Evolutionary conservation across 805 yeast species (phyloP).

Genomic region (Phaffomyces opuntiae): DNA sequence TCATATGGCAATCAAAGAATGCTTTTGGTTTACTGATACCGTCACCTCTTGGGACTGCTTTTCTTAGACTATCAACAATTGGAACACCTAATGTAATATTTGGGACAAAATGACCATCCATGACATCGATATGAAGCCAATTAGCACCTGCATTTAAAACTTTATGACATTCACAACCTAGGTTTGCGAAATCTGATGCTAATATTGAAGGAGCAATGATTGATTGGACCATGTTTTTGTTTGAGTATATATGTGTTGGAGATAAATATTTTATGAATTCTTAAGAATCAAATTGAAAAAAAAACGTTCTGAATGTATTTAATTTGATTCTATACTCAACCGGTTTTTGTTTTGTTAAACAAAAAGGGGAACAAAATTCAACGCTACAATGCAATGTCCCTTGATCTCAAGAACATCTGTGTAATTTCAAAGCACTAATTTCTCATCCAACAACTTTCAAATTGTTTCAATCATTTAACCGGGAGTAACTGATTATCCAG

Average conservation of each 20-base stretch:
- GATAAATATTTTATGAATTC: not conserved
- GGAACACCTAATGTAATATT: slow-evolving; percentile 94
- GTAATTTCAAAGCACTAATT: no score
- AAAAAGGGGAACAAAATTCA: no score
- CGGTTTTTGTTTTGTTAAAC: no score
- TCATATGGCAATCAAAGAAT: slow-evolving; percentile 95
- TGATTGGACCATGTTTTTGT: slow-evolving; percentile 57
- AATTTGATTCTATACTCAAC: not conserved
- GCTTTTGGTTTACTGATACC: slow-evolving; percentile 39
- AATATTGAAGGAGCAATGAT: slow-evolving; percentile 92
- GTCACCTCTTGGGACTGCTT: slow-evolving; percentile 60
- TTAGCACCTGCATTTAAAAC: slow-evolving; percentile 80
- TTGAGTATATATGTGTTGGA: not conserved
- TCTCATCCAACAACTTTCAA: no score
- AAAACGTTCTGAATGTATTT: not conserved
- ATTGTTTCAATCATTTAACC: no score
- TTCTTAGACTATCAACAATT: slow-evolving; percentile 69
- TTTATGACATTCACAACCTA: slow-evolving; percentile 81
- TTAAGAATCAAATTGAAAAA: no score
- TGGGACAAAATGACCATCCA: slow-evolving; percentile 99
- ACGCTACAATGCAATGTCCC: no score
- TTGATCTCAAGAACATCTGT: no score
- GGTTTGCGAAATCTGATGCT: slow-evolving; percentile 84
- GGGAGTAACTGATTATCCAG: no score
- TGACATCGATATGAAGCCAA: slow-evolving; percentile 96